phyloP scores from a whole-genome alignment of 768 basidiomycete species.

The Tephrocybe sp. region DNA sequence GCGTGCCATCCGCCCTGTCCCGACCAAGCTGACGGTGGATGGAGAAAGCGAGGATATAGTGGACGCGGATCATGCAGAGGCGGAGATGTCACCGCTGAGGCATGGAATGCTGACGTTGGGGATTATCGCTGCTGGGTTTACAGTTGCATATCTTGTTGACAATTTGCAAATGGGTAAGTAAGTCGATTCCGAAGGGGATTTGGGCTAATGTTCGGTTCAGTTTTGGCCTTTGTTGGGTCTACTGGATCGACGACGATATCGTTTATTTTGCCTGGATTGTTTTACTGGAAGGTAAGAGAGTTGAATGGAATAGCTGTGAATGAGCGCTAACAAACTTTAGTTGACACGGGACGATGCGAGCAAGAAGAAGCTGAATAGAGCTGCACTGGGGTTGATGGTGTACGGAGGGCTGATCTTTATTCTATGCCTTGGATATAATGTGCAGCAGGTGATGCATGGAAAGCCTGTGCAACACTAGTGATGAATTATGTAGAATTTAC shows the following conservation, averaged over 20 bases:
- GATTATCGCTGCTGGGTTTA: slow-evolving; percentile 64
- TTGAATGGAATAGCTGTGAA: neutral
- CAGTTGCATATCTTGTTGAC: slow-evolving; percentile 75
- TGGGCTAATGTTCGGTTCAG: slow-evolving; percentile 34
- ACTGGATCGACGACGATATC: slow-evolving; percentile 97
- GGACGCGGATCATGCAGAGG: slow-evolving; percentile 51
- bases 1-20: slow-evolving; percentile 31
- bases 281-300: slow-evolving; percentile 81
- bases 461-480: neutral
- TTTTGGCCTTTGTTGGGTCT: slow-evolving; percentile 93
- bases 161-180: slow-evolving; percentile 74
- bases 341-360: slow-evolving; percentile 67
- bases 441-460: slow-evolving; percentile 58
- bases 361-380: slow-evolving; percentile 50
- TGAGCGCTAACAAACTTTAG: slow-evolving; percentile 28
- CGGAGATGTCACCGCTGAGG: slow-evolving; percentile 66
- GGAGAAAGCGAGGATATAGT: slow-evolving; percentile 44
- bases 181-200: neutral
- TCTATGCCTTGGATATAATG: slow-evolving; percentile 83
- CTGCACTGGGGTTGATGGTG: slow-evolving; percentile 59
- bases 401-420: slow-evolving; percentile 82
- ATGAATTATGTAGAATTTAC: slow-evolving; percentile 23
- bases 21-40: slow-evolving; percentile 28
- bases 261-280: slow-evolving; percentile 90
- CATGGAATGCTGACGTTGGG: slow-evolving; percentile 66